Conservation (phyloP, 2,329 filamentous ascomycete genomes). For the Scorias spongiosa region DNA sequence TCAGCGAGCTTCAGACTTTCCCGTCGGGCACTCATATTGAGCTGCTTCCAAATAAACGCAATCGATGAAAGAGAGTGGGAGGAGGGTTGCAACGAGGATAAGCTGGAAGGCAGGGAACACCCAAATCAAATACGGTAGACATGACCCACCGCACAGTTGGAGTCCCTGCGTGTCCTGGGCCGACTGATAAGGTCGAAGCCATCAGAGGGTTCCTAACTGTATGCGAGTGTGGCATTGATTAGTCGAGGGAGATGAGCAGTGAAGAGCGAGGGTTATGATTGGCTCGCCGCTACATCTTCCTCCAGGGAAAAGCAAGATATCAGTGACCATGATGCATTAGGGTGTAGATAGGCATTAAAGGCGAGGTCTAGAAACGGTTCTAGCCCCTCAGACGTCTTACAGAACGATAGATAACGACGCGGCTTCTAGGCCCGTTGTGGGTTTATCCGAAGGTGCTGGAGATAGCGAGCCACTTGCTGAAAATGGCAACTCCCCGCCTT, state of each 20-base stretch:
- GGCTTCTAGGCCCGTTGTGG: not conserved
- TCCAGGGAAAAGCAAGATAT: not conserved
- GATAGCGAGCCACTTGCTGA: no score
- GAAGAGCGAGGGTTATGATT: not conserved
- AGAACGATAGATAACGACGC: not conserved
- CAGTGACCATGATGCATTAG: not conserved
- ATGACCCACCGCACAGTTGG: not conserved
- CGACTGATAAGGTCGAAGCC: not conserved
- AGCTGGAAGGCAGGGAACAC: not conserved
- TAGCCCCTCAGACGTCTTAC: not conserved
- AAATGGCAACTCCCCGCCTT: no score
- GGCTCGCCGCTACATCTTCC: not conserved
- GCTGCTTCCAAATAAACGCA: not conserved
- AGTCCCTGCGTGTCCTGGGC: not conserved
- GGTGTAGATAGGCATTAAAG: not conserved
- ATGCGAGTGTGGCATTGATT: not conserved
- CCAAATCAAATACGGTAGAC: not conserved
- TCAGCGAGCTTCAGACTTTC: not conserved
- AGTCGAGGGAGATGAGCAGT: not conserved
- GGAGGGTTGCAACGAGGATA: not conserved
- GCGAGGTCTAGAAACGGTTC: not conserved
- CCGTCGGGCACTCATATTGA: not conserved
- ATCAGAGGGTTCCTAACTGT: not conserved
- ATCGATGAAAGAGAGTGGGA: not conserved
- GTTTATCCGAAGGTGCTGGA: no score